phyloP scores from a whole-genome alignment of 495 filamentous ascomycete genomes.

The Bombardia bombarda region DNA sequence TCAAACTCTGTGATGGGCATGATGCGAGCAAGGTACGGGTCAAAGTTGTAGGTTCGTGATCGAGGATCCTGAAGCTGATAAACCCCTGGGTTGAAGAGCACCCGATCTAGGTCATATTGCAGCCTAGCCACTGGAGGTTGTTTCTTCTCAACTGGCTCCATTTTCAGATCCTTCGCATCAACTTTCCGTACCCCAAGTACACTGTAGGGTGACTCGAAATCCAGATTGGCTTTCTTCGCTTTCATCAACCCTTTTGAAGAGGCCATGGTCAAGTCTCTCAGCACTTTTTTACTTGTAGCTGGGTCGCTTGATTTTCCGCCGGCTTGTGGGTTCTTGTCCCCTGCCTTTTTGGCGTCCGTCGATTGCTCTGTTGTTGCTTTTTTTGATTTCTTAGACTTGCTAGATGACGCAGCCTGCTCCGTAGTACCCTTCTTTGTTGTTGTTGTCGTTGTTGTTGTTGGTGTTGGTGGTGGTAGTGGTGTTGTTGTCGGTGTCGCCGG shows the following conservation, averaged over 20 bases:
- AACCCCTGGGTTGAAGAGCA: constrained; percentile 91
- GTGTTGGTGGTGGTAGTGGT: background rate
- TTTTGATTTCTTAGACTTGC: background rate
- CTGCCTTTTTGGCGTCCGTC: background rate
- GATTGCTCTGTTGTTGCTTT: background rate
- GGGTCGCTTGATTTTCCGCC: background rate
- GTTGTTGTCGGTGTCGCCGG: background rate
- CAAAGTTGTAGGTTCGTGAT: constrained; percentile 88
- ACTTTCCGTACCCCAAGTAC: constrained; percentile 4
- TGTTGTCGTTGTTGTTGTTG: background rate
- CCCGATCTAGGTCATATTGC: constrained; percentile 75
- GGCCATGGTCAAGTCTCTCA: too few relatives aligned
- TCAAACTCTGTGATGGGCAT: constrained; percentile 92
- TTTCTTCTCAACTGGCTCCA: constrained; percentile 40
- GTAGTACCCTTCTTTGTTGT: background rate
- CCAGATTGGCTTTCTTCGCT: too few relatives aligned
- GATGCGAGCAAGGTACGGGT: constrained; percentile 83
- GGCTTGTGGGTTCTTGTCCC: background rate
- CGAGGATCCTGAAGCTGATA: constrained; percentile 86
- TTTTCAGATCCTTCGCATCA: constrained; percentile 16
- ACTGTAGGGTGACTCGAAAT: background rate
- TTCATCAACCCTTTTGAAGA: too few relatives aligned
- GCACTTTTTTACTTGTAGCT: background rate
- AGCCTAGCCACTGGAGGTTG: constrained; percentile 60
- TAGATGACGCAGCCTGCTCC: background rate